Evolutionary conservation across 2,329 filamentous ascomycete species (phyloP).

Genomic region (Penicillium sp.): DNA sequence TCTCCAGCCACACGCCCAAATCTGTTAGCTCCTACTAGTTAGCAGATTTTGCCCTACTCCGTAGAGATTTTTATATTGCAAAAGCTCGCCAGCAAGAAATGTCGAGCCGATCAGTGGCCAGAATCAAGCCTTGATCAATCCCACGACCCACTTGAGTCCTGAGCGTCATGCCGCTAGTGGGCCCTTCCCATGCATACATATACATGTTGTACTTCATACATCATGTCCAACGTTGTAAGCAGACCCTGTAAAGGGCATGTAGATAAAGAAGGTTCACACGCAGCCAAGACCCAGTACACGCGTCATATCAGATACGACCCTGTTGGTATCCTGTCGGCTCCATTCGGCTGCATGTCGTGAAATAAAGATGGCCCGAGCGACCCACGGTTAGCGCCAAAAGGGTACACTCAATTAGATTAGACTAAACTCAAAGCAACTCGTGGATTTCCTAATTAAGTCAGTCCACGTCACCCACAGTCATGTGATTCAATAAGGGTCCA

Average conservation of each 20-base stretch:
- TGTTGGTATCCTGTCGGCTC: neutral
- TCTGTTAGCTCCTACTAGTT: neutral
- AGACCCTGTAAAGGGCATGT: neutral
- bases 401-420: neutral
- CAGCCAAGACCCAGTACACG: neutral
- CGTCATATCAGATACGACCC: neutral
- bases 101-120: conserved; percentile 17
- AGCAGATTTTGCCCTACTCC: conserved; percentile 10
- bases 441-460: neutral
- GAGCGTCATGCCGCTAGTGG: conserved; percentile 3
- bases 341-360: neutral
- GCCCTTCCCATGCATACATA: neutral
- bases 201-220: neutral
- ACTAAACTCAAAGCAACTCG: neutral
- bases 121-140: conserved; percentile 21
- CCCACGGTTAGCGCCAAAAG: conserved; percentile 1
- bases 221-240: neutral
- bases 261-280: neutral
- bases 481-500: neutral
- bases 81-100: conserved; percentile 16
- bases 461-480: neutral
- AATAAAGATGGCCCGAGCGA: conserved; percentile 1
- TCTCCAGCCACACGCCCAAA: neutral
- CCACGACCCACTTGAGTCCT: conserved; percentile 16
- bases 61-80: conserved; percentile 6